Percentiles rank a stretch among this genome's conserved stretches.
phyloP scores from a whole-genome alignment of 352 stramenopile species.

The Paralagenidium karlingii region DNA sequence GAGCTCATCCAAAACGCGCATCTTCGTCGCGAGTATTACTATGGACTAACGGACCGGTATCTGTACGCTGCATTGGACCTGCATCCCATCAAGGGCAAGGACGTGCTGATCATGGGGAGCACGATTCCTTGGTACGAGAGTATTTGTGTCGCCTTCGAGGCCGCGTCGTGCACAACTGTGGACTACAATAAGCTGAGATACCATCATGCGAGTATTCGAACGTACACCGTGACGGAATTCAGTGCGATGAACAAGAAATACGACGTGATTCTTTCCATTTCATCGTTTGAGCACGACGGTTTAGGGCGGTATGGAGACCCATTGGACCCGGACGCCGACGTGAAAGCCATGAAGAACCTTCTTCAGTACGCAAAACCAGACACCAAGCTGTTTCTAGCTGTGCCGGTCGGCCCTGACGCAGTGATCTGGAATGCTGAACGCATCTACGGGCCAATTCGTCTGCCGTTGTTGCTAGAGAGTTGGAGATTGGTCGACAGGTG shows the following conservation, averaged over 20 bases:
- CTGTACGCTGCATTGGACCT: slow-evolving; percentile 12
- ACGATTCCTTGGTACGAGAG: slow-evolving; percentile 23
- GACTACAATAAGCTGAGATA: slow-evolving; percentile 21
- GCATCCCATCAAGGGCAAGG: slow-evolving; percentile 44
- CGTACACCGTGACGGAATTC: slow-evolving; percentile 21
- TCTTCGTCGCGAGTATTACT: slow-evolving; percentile 8
- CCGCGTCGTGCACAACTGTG: slow-evolving; percentile 21
- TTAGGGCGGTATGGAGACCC: slow-evolving; percentile 57
- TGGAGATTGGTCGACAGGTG: slow-evolving; percentile 21
- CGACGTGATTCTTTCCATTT: slow-evolving; percentile 19
- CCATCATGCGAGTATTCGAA: slow-evolving; percentile 15
- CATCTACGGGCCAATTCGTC: slow-evolving; percentile 28
- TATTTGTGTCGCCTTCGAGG: slow-evolving; percentile 16
- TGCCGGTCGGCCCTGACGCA: slow-evolving; percentile 32
- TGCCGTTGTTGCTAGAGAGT: slow-evolving; percentile 27
- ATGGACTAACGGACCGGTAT: slow-evolving; percentile 13
- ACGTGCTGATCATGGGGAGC: slow-evolving; percentile 82
- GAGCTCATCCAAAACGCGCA: slow-evolving; percentile 7
- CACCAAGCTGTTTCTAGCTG: slow-evolving; percentile 19
- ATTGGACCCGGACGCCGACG: slow-evolving; percentile 36
- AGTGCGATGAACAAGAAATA: slow-evolving; percentile 9
- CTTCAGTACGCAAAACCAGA: slow-evolving; percentile 9
- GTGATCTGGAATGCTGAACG: slow-evolving; percentile 45
- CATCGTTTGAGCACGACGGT: slow-evolving; percentile 53
- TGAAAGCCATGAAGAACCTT: slow-evolving; percentile 27